Base-by-base conservation (phyloP, 2,329 filamentous ascomycete genomes). In the Paracamarosporium sp. region DNA sequence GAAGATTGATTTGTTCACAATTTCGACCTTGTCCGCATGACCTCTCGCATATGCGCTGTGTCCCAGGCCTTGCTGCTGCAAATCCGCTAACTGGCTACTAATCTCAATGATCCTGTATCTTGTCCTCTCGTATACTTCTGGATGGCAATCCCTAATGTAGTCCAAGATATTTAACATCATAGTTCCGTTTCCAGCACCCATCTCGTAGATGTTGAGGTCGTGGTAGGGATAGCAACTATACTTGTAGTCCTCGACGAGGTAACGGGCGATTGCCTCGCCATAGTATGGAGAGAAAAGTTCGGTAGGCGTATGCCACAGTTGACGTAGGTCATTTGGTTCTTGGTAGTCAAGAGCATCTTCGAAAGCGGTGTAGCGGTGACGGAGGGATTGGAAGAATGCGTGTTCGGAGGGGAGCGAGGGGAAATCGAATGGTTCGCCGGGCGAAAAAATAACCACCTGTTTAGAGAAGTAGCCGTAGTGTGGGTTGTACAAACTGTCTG, bases 111-210 rank as follows among this genome's bases (percentile, higher is more conserved):
- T 91, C 76, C 91, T 92, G 84, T 90, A 99, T 71, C 92, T 90
- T 5, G 95, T 99, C 57, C 95, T 88, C 68, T 91, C 90, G 78
- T 99, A 99, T 30, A 99, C 94, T 63, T 93, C 90, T 0, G 93
- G 92, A 69, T 98, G 91, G 43, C 89, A 85, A 64, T 91, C 89
- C 61, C 93, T 91, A 75, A 99, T 96, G 77, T 96, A 97, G 82
- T 99, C 94, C 60, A 99, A 85, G 56, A 99, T 93, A 77, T 99
- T 99, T 73, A 95, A 85, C 95, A 99, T 99, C 73, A 99, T 86
- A 0, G 96, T 99, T 61, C 95, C 95, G 70, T 97, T 94, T 68
- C 95, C 95, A 36, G 95, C 95, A 51, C 95, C 95, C 90, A 99
- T 96, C 77, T 99, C 95, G 84, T 97, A 99, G 76, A 99, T 96